phyloP scores from a whole-genome alignment of 192 early-diverging fungal species.

The Globomyces pollinis-pini region DNA sequence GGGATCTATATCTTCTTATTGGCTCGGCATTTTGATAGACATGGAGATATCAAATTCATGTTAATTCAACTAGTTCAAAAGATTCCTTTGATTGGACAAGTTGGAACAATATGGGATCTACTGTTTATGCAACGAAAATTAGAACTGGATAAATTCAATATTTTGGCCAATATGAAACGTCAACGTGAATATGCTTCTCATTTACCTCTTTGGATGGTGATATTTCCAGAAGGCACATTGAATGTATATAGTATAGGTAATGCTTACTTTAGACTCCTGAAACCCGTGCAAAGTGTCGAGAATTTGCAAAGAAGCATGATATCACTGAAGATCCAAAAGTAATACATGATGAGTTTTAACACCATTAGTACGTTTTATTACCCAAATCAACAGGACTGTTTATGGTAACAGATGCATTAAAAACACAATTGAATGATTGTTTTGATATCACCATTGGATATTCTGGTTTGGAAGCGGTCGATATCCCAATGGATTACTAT shows the following conservation, averaged over 20 bases:
- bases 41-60: constrained; percentile 87
- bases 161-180: constrained; percentile 33
- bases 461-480: constrained; percentile 57
- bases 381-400: constrained; percentile 78
- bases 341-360: neutral
- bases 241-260: neutral
- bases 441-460: constrained; percentile 90
- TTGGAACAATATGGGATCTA: constrained; percentile 85
- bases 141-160: constrained; percentile 60
- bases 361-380: constrained; percentile 64
- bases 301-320: constrained; percentile 55
- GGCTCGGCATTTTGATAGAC: constrained; percentile 40
- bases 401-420: constrained; percentile 59
- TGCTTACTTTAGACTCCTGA: constrained; percentile 74
- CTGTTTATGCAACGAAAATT: constrained; percentile 86
- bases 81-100: constrained; percentile 80
- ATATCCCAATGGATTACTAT: constrained; percentile 75
- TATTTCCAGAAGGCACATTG: constrained; percentile 87
- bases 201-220: constrained; percentile 77
- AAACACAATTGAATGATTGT: constrained; percentile 57
- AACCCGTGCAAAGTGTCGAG: constrained; percentile 58
- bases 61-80: constrained; percentile 72
- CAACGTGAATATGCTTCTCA: constrained; percentile 10
- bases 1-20: constrained; percentile 55
- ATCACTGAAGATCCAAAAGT: constrained; percentile 27